A percentile compares a stretch with the other conserved stretches of the same genome.
Conservation (phyloP, 2,329 filamentous ascomycete genomes). For the Xylaria sp. region DNA sequence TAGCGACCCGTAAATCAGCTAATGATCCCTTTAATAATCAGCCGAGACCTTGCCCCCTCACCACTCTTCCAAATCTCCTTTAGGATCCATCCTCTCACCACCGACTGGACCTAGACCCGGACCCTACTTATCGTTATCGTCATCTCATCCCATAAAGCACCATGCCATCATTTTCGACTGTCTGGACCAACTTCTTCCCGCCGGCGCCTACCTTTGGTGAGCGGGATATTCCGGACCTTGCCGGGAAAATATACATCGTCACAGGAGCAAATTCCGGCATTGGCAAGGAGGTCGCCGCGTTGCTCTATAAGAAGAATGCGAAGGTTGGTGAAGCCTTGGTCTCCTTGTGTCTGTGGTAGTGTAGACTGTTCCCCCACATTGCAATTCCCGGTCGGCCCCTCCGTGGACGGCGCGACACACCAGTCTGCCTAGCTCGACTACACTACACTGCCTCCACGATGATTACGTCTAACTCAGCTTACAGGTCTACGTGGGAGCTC, state of each 20-base stretch:
- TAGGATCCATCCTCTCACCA: conserved; percentile 1
- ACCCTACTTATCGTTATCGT: background rate
- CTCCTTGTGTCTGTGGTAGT: background rate
- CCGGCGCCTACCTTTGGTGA: background rate
- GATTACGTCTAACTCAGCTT: background rate
- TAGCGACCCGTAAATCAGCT: conserved; percentile 1
- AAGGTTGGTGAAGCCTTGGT: background rate
- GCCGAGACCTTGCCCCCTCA: background rate
- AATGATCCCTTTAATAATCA: conserved; percentile 4
- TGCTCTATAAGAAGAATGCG: conserved; percentile 1
- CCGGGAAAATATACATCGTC: background rate
- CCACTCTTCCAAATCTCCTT: conserved; percentile 3
- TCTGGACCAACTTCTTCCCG: conserved; percentile 2
- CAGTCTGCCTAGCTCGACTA: background rate
- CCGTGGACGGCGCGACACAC: background rate
- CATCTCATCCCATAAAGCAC: conserved; percentile 1
- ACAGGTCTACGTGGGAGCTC: conserved; percentile 3
- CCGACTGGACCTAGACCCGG: background rate
- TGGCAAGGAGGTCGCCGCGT: background rate
- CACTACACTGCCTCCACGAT: background rate
- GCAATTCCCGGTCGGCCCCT: background rate
- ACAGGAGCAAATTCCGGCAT: background rate
- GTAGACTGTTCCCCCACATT: background rate
- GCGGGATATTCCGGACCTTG: conserved; percentile 4
- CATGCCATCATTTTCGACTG: background rate